Evolutionary conservation across 371 early-diverging fungal species (phyloP), one percentile per base, ranked within the genome.

Genomic region (Rhizopus microsporus): DNA sequence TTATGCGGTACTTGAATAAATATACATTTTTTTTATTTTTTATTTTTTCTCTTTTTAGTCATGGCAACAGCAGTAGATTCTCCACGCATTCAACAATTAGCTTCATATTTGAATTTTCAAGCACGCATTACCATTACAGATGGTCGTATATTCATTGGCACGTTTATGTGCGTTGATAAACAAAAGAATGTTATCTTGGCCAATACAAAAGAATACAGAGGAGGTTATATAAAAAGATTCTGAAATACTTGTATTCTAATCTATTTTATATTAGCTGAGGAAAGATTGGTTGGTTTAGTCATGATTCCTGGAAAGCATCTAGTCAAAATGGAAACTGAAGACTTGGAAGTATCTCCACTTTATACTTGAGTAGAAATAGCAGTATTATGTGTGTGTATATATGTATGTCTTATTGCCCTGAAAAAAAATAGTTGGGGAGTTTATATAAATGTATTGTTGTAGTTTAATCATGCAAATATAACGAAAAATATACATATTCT

Each of bases 271-370:
- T 42, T 48, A 89, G 88, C 70, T 55, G 86, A 83, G 52, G 67
- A 82, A 64, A 76, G 93, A 23, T 76, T 83, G 35, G 92, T 94
- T 17, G 92, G 92, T 5, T 71, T 93, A 56, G 81, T 93, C 63
- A 92, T 94, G 95, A 85, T 94, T 12, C 95, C 95, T 1, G 95
- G 95, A 23, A 80, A 86, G 51, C 93, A 92, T 62, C 62, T 93
- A 7, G 82, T 85, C 38, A 85, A 82, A 54, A 76, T 81, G 8
- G 88, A 89, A 62, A 78, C 87, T 16, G 91, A 92, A 72, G 82
- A 85, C 60, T 64, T 85, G 10, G 62, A 61, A 12, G 34, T 54
- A 7, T 29, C 62, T 40, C 37, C 59, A 32, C 13, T 62, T 17
- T 69, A 69, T 43, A 57, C 63, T 29, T 67, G 49, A 62, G 23